A percentile compares a stretch with the other conserved stretches of the same genome.
Conservation (phyloP, 257 asterid genomes). For the Forsythia viridissima region DNA sequence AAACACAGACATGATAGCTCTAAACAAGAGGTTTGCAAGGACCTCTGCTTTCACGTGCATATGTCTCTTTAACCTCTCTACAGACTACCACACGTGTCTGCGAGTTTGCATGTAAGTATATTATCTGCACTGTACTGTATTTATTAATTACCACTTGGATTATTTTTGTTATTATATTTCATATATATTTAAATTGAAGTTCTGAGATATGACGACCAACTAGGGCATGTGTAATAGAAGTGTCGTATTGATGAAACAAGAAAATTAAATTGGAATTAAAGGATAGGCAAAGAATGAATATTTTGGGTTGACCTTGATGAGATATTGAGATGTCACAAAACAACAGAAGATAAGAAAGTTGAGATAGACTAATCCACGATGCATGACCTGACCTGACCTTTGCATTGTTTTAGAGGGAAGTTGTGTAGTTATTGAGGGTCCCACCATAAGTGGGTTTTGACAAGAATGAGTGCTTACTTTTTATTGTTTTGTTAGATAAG, state of each 20-base stretch:
- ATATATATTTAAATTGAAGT: neutral
- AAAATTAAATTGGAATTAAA: conserved; percentile 6
- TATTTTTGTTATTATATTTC: neutral
- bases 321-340: neutral
- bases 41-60: conserved; percentile 41
- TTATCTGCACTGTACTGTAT: neutral
- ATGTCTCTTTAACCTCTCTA: conserved; percentile 35
- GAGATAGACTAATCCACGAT: conserved; percentile 28
- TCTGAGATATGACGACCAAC: no score
- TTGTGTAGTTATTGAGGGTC: conserved; percentile 45
- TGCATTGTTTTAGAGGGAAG: conserved; percentile 13
- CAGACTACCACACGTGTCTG: conserved; percentile 26
- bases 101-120: neutral
- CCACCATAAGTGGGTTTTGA: conserved; percentile 43
- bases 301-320: conserved; percentile 34
- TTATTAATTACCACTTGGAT: neutral
- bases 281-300: conserved; percentile 15
- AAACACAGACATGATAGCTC: conserved; percentile 35
- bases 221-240: no score
- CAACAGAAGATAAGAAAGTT: conserved; percentile 15
- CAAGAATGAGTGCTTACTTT: conserved; percentile 71
- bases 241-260: no score
- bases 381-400: conserved; percentile 15
- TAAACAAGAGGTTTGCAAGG: conserved; percentile 34
- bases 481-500: conserved; percentile 48